These are phyloP conservation scores for Naganishia kalamii DNA, from an alignment of 768 basidiomycete genomes.

Conservation along the genomic window DNA sequence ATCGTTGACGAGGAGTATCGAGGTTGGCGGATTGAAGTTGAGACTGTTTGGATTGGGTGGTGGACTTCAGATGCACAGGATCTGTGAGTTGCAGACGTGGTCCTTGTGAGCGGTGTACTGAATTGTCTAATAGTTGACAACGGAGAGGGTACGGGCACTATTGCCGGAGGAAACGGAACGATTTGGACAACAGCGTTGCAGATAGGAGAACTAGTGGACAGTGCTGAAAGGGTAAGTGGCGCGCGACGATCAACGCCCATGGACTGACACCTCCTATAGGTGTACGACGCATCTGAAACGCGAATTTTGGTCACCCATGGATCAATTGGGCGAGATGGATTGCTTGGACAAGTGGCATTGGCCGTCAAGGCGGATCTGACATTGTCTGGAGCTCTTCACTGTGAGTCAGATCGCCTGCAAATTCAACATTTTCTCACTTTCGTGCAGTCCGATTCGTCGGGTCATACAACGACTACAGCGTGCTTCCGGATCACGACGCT, in stretches of 20 bases:
- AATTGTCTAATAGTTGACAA: conserved; percentile 19
- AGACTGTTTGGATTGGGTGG: conserved; percentile 93
- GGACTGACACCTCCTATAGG: conserved; percentile 30
- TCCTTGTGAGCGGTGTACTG: conserved; percentile 6
- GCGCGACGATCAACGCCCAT: not conserved
- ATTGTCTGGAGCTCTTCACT: conserved; percentile 88
- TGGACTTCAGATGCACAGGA: conserved; percentile 84
- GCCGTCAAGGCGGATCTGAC: conserved; percentile 91
- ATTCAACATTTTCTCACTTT: not conserved
- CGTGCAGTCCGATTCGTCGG: conserved; percentile 73
- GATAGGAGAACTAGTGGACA: conserved; percentile 95
- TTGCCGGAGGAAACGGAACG: conserved; percentile 93
- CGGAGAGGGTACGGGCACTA: conserved; percentile 86
- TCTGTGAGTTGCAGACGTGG: conserved; percentile 38
- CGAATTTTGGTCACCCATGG: conserved; percentile 88
- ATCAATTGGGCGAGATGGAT: conserved; percentile 83
- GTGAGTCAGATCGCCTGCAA: conserved; percentile 26
- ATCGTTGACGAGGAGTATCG: conserved; percentile 83
- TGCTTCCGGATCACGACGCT: conserved; percentile 79
- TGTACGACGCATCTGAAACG: conserved; percentile 82
- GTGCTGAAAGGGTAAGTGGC: conserved; percentile 72
- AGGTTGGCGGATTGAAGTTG: conserved; percentile 87
- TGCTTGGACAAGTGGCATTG: conserved; percentile 81
- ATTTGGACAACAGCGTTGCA: conserved; percentile 99
- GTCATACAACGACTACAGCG: conserved; percentile 93